Percentiles rank a stretch among this genome's conserved stretches.
These are phyloP conservation scores for Begonia masoniana DNA, from an alignment of 306 rosid species.

Conservation along the genomic window DNA sequence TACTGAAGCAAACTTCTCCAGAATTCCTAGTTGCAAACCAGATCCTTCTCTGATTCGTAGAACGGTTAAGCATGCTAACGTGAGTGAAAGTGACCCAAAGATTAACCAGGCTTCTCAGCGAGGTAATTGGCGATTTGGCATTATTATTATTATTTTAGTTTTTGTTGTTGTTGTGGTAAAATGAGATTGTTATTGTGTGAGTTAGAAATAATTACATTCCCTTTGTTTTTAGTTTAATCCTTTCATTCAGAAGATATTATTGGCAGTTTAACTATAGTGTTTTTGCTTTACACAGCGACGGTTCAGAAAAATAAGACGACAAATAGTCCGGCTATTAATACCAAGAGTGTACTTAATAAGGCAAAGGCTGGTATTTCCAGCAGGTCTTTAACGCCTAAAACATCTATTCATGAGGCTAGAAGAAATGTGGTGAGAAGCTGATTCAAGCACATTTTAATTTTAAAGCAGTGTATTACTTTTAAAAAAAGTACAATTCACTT, in stretches of 20 bases:
- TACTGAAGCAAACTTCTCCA: slow-evolving; percentile 35
- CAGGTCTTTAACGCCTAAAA: slow-evolving; percentile 31
- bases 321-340: slow-evolving; percentile 19
- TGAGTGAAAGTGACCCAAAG: slow-evolving; percentile 27
- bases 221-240: too few relatives aligned
- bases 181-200: too few relatives aligned
- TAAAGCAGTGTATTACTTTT: too few relatives aligned
- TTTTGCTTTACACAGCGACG: slow-evolving; percentile 13
- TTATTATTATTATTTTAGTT: neutral
- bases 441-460: neutral
- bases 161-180: neutral
- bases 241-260: too few relatives aligned
- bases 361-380: slow-evolving; percentile 22
- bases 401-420: slow-evolving; percentile 27
- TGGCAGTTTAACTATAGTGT: too few relatives aligned
- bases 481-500: neutral
- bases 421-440: slow-evolving; percentile 50
- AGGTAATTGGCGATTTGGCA: slow-evolving; percentile 18
- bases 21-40: slow-evolving; percentile 34
- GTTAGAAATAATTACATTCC: too few relatives aligned
- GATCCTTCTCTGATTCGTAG: slow-evolving; percentile 18
- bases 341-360: slow-evolving; percentile 17
- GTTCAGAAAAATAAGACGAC: slow-evolving; percentile 23
- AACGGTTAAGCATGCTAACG: slow-evolving; percentile 24
- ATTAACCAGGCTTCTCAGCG: slow-evolving; percentile 35